Percentiles rank a stretch among this genome's conserved stretches.
These are phyloP conservation scores for Pseudogymnoascus sp. DNA, from an alignment of 2,329 filamentous ascomycete genomes.

Conservation along the genomic window DNA sequence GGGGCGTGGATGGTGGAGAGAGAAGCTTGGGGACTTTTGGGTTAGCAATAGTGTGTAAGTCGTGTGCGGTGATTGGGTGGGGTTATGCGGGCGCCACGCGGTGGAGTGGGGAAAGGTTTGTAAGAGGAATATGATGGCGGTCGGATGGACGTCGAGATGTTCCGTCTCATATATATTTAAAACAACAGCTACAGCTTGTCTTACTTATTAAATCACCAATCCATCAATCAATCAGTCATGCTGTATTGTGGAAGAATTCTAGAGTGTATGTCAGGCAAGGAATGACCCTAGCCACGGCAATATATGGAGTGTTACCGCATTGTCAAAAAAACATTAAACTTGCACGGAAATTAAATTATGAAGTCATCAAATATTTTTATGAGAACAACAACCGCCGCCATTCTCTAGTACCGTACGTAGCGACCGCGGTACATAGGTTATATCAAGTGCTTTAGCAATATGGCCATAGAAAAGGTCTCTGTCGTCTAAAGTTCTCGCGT, in stretches of 20 bases:
- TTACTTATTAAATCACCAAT: not conserved
- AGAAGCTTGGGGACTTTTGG: constrained; percentile 1
- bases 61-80: constrained; percentile 1
- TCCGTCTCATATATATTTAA: not conserved
- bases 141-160: not conserved
- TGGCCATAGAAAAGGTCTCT: constrained; percentile 6
- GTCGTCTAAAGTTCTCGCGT: constrained; percentile 7
- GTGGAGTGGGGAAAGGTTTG: not conserved
- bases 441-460: constrained; percentile 5
- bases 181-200: not conserved
- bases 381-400: not conserved
- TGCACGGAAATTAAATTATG: not conserved
- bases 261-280: not conserved
- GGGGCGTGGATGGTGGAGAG: not conserved
- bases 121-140: not conserved
- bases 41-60: not conserved
- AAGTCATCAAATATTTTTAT: constrained; percentile 8
- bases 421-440: constrained; percentile 1
- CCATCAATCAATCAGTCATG: not conserved
- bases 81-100: not conserved
- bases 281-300: not conserved
- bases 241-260: not conserved
- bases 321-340: not conserved
- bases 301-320: not conserved
- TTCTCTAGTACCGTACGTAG: not conserved